Percentiles rank a stretch among this genome's conserved stretches.
Conservation (phyloP, 139 green algal genomes). For the Penium margaritaceum region DNA sequence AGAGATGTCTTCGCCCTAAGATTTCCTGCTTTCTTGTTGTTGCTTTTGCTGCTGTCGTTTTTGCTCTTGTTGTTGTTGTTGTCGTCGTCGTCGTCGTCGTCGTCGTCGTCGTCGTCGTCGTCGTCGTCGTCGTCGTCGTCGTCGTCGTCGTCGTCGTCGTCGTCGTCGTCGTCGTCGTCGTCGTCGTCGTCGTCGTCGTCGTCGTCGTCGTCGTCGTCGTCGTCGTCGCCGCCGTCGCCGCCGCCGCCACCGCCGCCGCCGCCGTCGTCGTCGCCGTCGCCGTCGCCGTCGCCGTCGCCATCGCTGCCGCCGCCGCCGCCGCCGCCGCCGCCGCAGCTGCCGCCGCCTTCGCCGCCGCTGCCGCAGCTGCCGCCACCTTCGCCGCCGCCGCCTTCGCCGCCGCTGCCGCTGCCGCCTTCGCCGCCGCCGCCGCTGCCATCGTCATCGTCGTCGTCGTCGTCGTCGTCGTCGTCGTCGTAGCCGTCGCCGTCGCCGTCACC, state of each 20-base stretch:
- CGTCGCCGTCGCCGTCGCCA: not conserved
- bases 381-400: no score
- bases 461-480: no score
- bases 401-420: no score
- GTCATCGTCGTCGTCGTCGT: conserved; percentile 1
- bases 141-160: not conserved
- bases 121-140: conserved; percentile 8
- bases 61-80: no score
- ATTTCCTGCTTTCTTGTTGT: conserved; percentile 13
- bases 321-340: not conserved
- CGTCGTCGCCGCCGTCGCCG: not conserved
- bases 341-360: no score
- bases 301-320: not conserved
- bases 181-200: not conserved
- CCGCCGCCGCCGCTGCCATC: no score
- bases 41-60: no score
- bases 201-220: not conserved
- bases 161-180: not conserved
- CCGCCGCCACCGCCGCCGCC: not conserved
- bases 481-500: no score
- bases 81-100: not conserved
- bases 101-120: conserved; percentile 23
- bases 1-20: no score
- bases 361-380: no score
- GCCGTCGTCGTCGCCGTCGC: not conserved